Evolutionary conservation across 805 yeast species (phyloP).

Genomic region (Lipomyces lipofer): DNA sequence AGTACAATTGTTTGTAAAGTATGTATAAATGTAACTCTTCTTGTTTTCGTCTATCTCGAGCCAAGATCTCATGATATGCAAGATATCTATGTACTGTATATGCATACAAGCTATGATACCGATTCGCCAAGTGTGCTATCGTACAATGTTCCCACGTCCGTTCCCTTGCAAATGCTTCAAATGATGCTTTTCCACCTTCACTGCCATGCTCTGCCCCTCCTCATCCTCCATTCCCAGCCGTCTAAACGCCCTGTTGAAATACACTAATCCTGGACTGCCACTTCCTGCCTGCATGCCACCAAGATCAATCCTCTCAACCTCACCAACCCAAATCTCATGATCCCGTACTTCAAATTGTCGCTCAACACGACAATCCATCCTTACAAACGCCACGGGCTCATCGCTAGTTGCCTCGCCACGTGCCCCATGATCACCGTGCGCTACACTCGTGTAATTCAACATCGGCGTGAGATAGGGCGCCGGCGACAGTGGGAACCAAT

Average conservation of each 20-base stretch:
- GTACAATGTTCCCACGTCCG: too few species aligned
- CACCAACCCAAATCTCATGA: slow-evolving; percentile 90
- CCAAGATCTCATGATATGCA: too few species aligned
- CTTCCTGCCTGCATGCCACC: background rate
- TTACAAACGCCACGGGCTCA: slow-evolving; percentile 17
- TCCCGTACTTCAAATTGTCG: slow-evolving; percentile 60
- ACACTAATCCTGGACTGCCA: slow-evolving; percentile 14
- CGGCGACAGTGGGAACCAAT: slow-evolving; percentile 59
- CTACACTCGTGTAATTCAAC: slow-evolving; percentile 15
- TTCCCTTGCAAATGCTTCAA: too few species aligned
- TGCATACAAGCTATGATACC: too few species aligned
- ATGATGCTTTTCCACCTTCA: too few species aligned
- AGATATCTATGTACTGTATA: too few species aligned
- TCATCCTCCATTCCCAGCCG: background rate
- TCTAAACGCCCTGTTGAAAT: slow-evolving; percentile 11
- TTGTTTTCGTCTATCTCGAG: too few species aligned
- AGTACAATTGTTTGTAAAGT: too few species aligned
- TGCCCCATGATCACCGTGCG: background rate
- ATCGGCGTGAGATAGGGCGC: slow-evolving; percentile 33
- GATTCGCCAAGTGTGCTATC: too few species aligned
- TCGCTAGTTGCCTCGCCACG: background rate
- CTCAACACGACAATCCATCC: slow-evolving; percentile 21
- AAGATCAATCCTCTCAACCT: slow-evolving; percentile 52
- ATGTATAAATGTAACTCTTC: too few species aligned
- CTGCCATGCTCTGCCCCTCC: background rate